Conservation (phyloP, 2,329 filamentous ascomycete species). For the Xylaria polymorpha region DNA sequence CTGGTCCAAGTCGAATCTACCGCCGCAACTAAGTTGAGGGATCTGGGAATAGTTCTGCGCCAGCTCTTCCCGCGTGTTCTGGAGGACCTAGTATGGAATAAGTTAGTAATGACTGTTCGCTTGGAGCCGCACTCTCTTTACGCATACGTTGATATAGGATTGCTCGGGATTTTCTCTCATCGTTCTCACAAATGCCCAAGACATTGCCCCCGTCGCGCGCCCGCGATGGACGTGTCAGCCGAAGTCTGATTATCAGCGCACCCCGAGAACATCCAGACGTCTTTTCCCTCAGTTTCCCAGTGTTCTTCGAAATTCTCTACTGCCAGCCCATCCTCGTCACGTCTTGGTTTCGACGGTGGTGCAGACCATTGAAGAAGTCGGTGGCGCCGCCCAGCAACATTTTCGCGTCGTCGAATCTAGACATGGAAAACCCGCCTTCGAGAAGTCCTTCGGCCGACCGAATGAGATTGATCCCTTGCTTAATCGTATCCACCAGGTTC, state of each 20-base stretch:
- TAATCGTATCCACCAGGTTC: slow-evolving; percentile 65
- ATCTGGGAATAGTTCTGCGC: slow-evolving; percentile 49
- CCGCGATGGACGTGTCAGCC: slow-evolving; percentile 54
- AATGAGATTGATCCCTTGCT: slow-evolving; percentile 61
- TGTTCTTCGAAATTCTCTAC: slow-evolving; percentile 58
- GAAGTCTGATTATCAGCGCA: slow-evolving; percentile 46
- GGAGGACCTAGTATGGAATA: slow-evolving; percentile 40
- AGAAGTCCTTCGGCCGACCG: slow-evolving; percentile 62
- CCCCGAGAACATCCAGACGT: slow-evolving; percentile 57
- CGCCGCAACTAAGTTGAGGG: slow-evolving; percentile 48
- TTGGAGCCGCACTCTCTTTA: background rate
- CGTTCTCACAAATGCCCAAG: slow-evolving; percentile 52
- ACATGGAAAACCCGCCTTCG: slow-evolving; percentile 59
- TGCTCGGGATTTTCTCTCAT: slow-evolving; percentile 49
- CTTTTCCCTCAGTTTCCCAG: slow-evolving; percentile 54
- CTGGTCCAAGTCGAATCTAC: slow-evolving; percentile 46
- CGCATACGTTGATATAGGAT: slow-evolving; percentile 49
- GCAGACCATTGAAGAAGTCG: slow-evolving; percentile 64
- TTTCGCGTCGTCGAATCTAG: slow-evolving; percentile 62
- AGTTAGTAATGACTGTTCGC: background rate
- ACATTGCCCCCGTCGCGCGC: slow-evolving; percentile 48
- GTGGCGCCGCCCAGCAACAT: slow-evolving; percentile 65
- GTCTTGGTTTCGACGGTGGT: slow-evolving; percentile 58
- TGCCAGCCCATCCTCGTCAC: slow-evolving; percentile 56
- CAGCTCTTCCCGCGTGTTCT: slow-evolving; percentile 37